Evolutionary conservation across 2,329 filamentous ascomycete genomes (phyloP), one percentile per base, ranked within the genome.

Genomic region (Verticillium longisporum): DNA sequence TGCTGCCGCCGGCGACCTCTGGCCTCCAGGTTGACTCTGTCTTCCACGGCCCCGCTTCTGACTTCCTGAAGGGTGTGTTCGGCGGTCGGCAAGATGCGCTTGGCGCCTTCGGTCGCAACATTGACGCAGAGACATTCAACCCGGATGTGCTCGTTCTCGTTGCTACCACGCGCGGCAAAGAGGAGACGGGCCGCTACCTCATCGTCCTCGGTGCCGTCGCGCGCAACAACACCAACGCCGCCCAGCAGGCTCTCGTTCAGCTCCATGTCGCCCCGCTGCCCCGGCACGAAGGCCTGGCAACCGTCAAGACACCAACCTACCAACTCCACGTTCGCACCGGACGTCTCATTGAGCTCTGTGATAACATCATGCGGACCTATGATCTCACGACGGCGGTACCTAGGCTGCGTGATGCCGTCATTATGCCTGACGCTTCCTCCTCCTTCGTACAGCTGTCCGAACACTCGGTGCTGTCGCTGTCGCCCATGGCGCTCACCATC

Each of bases 381-480:
- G 85, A 90, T 63, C 74, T 92, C 37, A 83, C 82, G 15, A 79
- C 81, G 14, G 83, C 83, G 15, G 76, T 88, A 6, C 88, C 88
- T 0, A 86, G 82, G 65, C 72, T 87, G 32, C 79, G 81, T 61
- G 85, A 86, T 15, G 77, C 74, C 14, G 75, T 88, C 32, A 73
- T 78, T 6, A 75, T 83, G 50, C 74, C 80, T 5, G 79, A 76
- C 1, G 77, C 86, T 2, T 54, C 45, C 32, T 77, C 78, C 21
- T 88, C 88, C 1, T 90, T 91, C 67, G 70, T 88, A 6, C 82
- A 87, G 6, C 75, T 92, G 0, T 90, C 88, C 7, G 83, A 83
- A 61, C 85, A 88, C 7, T 85, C 88, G 4, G 72, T 91, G 1
- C 78, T 93, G 55, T 81, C 85, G 1, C 78, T 84, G n/a, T 86